Conservation (phyloP, 1,284 basidiomycete genomes). For the Rhizopogon hawkerae region DNA sequence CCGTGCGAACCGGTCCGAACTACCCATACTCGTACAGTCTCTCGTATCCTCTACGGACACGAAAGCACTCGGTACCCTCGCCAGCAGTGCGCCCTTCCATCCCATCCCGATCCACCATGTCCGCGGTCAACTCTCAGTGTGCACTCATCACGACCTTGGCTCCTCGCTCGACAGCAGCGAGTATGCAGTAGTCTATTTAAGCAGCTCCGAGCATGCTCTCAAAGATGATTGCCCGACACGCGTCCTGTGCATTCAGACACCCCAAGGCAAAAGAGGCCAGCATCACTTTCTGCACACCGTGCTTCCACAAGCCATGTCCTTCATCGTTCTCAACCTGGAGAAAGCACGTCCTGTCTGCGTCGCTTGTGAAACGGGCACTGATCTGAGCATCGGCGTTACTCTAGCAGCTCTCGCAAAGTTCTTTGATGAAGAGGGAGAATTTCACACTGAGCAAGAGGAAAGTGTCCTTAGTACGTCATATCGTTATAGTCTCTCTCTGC, state of each 20-base stretch:
- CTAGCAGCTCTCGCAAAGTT: slow-evolving; percentile 48
- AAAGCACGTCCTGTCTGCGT: slow-evolving; percentile 37
- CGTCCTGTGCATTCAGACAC: slow-evolving; percentile 27
- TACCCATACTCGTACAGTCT: slow-evolving; percentile 40
- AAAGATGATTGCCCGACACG: background rate
- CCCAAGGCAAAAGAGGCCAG: slow-evolving; percentile 48
- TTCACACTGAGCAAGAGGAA: slow-evolving; percentile 15
- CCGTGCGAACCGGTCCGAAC: slow-evolving; percentile 32
- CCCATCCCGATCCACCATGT: slow-evolving; percentile 29
- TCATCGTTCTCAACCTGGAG: slow-evolving; percentile 36
- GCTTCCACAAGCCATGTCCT: slow-evolving; percentile 43
- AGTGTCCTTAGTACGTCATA: slow-evolving; percentile 4
- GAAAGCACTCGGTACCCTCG: no score
- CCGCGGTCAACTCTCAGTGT: slow-evolving; percentile 32
- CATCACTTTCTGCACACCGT: slow-evolving; percentile 39
- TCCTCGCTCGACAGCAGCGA: slow-evolving; percentile 3
- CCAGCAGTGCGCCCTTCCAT: background rate
- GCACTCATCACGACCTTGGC: slow-evolving; percentile 25
- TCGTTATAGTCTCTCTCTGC: background rate
- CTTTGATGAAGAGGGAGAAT: slow-evolving; percentile 47
- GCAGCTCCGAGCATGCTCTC: slow-evolving; percentile 1
- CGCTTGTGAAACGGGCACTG: slow-evolving; percentile 49
- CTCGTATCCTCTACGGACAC: slow-evolving; percentile 29
- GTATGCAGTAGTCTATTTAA: slow-evolving; percentile 16
- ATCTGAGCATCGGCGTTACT: slow-evolving; percentile 56